Evolutionary conservation across 176 grass and related monocot species (phyloP), one percentile per base, ranked within the genome.

Genomic region (Oryza nivara): DNA sequence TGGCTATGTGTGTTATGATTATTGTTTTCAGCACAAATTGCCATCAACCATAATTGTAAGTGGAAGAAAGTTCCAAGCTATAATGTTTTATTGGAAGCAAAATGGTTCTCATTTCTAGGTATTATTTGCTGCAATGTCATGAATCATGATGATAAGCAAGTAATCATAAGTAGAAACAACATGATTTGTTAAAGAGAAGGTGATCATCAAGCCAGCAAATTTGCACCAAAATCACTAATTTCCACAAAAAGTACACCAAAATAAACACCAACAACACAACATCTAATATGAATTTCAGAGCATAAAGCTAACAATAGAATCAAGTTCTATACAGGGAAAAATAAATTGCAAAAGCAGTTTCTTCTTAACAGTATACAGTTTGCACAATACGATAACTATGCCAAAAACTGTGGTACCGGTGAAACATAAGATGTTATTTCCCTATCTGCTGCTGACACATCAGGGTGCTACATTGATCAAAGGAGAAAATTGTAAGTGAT

Each of bases 11-110:
- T 79, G 36, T 26, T 36, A 20, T 60, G 34, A 23, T 45, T 22
- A 79, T 19, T 68, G 9, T 4, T 35, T 79, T 79, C 22, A 73
- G 12, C 34, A 23, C 17, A 73, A 23, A n/a, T 73, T 46, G 45
- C 34, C 34, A 75, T 63, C 32, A 36, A 64, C 15, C 15, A 80
- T 30, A 28, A 70, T 14, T 54, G 61, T 3, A 70, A 81, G 5
- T 40, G 20, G 14, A 88, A n/a, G 45, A 49, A 74, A 86, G 56
- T 25, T 49, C 22, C 13, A 2, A 28, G 20, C 15, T 40, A 23
- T 67, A 22, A 41, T 15, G n/a, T 56, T 76, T 84, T 68, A 75
- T 40, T 51, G 15, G 44, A 26, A 86, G 35, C 34, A 75, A 44
- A 52, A 23, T 56, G 46, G 32, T 65, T 86, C n/a, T 20, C 34